Conservation (phyloP, 495 filamentous ascomycete species). For the Chaetomidium leptoderma region DNA sequence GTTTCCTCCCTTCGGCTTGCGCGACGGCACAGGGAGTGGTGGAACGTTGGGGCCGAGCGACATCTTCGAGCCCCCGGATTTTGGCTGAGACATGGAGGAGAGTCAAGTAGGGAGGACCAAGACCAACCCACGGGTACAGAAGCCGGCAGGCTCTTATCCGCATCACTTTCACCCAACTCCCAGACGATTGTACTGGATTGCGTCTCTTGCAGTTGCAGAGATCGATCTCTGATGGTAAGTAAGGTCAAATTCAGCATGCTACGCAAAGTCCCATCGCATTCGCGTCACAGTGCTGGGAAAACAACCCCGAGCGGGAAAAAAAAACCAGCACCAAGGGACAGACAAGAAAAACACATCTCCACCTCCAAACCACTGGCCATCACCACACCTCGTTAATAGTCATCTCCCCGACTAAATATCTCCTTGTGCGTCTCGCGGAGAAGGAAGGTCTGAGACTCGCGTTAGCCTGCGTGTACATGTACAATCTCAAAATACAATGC, state of each 20-base stretch:
- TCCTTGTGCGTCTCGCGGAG: slow-evolving; percentile 84
- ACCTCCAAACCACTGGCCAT: background rate
- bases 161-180: too few species aligned
- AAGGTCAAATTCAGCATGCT: background rate
- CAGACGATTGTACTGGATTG: too few species aligned
- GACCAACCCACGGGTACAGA: too few species aligned
- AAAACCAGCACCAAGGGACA: slow-evolving; percentile 15
- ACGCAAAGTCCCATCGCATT: slow-evolving; percentile 6
- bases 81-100: too few species aligned
- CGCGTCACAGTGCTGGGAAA: slow-evolving; percentile 12
- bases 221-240: background rate
- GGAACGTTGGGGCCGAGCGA: too few species aligned
- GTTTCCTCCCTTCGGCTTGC: too few species aligned
- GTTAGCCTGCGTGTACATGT: slow-evolving; percentile 34
- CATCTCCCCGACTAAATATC: slow-evolving; percentile 84
- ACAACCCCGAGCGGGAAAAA: background rate
- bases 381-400: slow-evolving; percentile 54
- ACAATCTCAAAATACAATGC: background rate
- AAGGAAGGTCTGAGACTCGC: slow-evolving; percentile 64
- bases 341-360: background rate
- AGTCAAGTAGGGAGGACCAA: too few species aligned
- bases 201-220: too few species aligned
- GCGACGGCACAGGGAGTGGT: too few species aligned
- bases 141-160: too few species aligned
- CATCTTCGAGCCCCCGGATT: too few species aligned